phyloP scores from a whole-genome alignment of 1,139 yeast species.

The Candida mesenterica region DNA sequence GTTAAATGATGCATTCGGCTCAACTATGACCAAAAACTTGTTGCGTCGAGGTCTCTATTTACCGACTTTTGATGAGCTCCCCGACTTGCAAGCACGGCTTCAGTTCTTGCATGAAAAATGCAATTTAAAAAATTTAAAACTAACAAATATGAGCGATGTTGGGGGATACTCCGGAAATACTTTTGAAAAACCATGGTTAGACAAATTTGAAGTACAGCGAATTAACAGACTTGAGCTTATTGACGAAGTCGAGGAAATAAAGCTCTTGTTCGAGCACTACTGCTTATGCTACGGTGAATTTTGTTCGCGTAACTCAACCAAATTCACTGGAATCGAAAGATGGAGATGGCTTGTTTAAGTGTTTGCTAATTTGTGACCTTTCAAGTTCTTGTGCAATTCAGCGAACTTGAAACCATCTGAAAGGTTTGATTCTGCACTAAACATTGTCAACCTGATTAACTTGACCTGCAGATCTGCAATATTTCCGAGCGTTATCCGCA shows the following conservation, averaged over 20 bases:
- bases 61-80: slow-evolving; percentile 46
- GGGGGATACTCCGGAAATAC: slow-evolving; percentile 36
- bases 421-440: too few species aligned
- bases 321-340: not conserved
- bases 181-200: slow-evolving; percentile 40
- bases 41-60: slow-evolving; percentile 69
- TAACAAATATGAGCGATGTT: slow-evolving; percentile 60
- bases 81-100: slow-evolving; percentile 41
- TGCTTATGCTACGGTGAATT: slow-evolving; percentile 42
- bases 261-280: slow-evolving; percentile 73
- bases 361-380: too few species aligned
- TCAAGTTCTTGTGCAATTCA: too few species aligned
- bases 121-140: slow-evolving; percentile 21
- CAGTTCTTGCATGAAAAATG: slow-evolving; percentile 29
- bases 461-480: too few species aligned
- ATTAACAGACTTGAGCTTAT: slow-evolving; percentile 68
- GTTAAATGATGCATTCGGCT: slow-evolving; percentile 70
- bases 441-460: too few species aligned
- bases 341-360: slow-evolving; percentile 1
- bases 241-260: slow-evolving; percentile 88
- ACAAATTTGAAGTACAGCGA: slow-evolving; percentile 45
- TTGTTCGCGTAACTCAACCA: not conserved
- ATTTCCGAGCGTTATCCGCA: too few species aligned
- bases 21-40: slow-evolving; percentile 76
- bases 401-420: too few species aligned